Evolutionary conservation across 2,329 filamentous ascomycete species (phyloP).

Genomic region (Dothiorella sarmentorum): DNA sequence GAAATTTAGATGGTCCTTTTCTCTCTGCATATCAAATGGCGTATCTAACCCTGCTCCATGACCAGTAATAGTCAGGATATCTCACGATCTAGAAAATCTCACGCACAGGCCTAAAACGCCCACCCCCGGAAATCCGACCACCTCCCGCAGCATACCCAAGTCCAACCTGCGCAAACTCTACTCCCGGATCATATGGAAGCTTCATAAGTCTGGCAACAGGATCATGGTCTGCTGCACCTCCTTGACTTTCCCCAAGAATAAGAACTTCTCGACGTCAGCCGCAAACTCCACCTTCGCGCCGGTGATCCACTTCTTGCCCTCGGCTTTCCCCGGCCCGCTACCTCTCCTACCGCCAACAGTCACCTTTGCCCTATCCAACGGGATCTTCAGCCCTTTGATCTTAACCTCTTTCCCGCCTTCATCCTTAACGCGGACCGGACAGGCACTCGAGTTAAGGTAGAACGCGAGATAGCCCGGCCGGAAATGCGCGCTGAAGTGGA

Average conservation of each 20-base stretch:
- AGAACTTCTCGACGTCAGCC: conserved; percentile 39
- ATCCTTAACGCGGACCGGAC: conserved; percentile 41
- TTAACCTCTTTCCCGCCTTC: conserved; percentile 39
- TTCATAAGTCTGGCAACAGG: conserved; percentile 37
- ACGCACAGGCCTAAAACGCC: neutral
- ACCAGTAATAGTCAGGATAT: neutral
- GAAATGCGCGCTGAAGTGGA: conserved; percentile 45
- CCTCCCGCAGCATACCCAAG: neutral
- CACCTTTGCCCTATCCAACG: conserved; percentile 24
- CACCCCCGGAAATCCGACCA: neutral
- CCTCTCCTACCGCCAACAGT: neutral
- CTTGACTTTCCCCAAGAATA: conserved; percentile 38
- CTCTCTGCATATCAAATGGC: neutral
- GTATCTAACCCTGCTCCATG: too few relatives aligned
- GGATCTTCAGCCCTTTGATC: conserved; percentile 42
- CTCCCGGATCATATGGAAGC: conserved; percentile 23
- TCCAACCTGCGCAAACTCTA: neutral
- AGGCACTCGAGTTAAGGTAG: conserved; percentile 41
- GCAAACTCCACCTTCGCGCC: conserved; percentile 45
- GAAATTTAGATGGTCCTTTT: conserved; percentile 13
- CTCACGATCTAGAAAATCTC: neutral
- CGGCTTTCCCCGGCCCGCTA: conserved; percentile 20
- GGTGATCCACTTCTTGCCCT: conserved; percentile 39
- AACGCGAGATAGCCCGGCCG: conserved; percentile 44
- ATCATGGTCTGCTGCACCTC: conserved; percentile 38